Base-by-base conservation (phyloP, 306 rosid genomes). In the Urtica urens region DNA sequence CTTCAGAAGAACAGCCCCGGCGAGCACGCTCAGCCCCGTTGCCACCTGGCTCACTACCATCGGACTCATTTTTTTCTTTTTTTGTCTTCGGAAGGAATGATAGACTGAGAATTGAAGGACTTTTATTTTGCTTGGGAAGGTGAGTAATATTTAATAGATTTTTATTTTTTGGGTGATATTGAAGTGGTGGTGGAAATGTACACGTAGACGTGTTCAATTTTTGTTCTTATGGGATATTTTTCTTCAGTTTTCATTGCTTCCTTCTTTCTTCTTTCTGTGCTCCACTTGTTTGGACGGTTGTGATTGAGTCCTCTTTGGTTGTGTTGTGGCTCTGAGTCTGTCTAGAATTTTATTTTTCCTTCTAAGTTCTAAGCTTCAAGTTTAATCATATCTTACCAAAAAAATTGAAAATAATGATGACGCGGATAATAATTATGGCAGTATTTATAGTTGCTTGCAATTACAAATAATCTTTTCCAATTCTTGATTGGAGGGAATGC, bases 1-100 rank as follows among this genome's bases (percentile, higher is more conserved):
- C 41, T 83, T 87, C 21, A 87, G 82, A 19, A 87, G 27, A 33
- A 64, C 93, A 53, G 96, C 96, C 34, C 94, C 96, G 54, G 82
- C 94, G 2, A 87, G 57, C 15, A 87, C 80, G 74, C 94, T 60
- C 8, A 87, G 85, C 38, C 96, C 96, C 13, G 94, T 80, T 1
- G 87, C 96, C 40, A 87, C 63, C 66, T 82, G 96, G 53, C 73
- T 78, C 57, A 87, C 24, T 22, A 73, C 94, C 51, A 80, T 66
- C 52, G 94, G 87, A 5, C 39, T 15, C 65, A 56, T 59, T 75
- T 81, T 80, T 12, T n/a, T 34, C 53, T 7, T 28, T 10, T 28
- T 28, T 28, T 4, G n/a, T 9, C 10, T 35, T 35, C 39, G n/a
- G 14, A 12, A 35, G 10, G 23, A 38, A 23, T 9, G 57, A 2